Base-by-base conservation (phyloP, 106 monocot species). In the Hemerocallis citrina region DNA sequence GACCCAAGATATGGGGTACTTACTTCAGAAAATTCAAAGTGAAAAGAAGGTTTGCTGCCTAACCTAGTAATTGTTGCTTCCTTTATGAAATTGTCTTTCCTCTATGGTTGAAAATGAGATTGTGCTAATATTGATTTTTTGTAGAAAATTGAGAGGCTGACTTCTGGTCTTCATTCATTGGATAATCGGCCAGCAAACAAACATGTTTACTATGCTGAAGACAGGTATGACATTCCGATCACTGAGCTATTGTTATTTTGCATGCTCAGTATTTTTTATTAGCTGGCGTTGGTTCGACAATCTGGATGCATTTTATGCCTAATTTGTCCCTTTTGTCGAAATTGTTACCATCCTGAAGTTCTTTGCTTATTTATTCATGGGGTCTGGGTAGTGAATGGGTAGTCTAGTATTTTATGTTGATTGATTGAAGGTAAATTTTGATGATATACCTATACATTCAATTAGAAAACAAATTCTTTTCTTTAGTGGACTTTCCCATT, bases 101-200 rank as follows among this genome's bases (percentile, higher is more conserved):
- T 36, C 9, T 61, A 20, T 52, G 16, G 22, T 39, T 41, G 6
- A 42, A 40, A 52, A 27, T 16, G 52, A 41, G 16, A 20, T 55
- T 29, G 0, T 37, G 13, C 34, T 60, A 17, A n/a, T n/a, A n/a
- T n/a, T n/a, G 29, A 8, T 25, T 35, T 70, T 0, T 14, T 70
- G 66, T 64, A 98, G 96, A 98, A 98, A 91, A 75, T 91, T 65
- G 90, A 85, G 59, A 87, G 57, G 61, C 60, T 98, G 31, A 82
- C 52, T 60, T 84, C 87, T 57, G 32, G 34, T 10, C 85, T 96
- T 19, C 96, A 98, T 77, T 55, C 52, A 59, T 29, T 91, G 61
- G 81, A 88, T 70, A 74, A 67, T 48, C 60, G 72, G 24, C 73
- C 69, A 46, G 57, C 51, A 59, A 91, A 81, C 51, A 91, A 85